These are phyloP conservation scores for Silene vulgaris DNA, from an alignment of 179 eudicot species.

Conservation along the genomic window DNA sequence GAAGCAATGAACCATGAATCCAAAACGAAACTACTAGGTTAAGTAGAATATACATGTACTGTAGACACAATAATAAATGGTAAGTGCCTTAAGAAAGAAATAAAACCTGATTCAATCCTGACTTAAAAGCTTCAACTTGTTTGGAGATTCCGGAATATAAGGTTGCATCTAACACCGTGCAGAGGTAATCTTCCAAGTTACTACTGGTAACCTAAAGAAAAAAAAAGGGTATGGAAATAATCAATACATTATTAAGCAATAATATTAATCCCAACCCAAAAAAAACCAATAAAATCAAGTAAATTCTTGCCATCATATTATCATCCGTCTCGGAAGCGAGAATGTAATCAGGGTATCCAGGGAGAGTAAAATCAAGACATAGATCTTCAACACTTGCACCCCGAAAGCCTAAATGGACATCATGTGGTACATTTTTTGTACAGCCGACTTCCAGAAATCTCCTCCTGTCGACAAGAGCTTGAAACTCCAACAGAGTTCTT, in stretches of 20 bases:
- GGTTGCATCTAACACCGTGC: conserved; percentile 74
- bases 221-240: conserved; percentile 12
- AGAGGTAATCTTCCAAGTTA: conserved; percentile 75
- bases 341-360: conserved; percentile 81
- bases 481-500: conserved; percentile 64
- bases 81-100: neutral
- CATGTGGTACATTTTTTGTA: conserved; percentile 26
- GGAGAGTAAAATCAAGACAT: conserved; percentile 80
- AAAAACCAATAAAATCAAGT: conserved; percentile 7
- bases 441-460: conserved; percentile 31
- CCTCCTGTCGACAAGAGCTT: conserved; percentile 65
- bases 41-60: neutral
- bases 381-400: conserved; percentile 67
- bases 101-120: conserved; percentile 81
- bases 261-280: neutral
- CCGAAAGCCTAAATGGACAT: conserved; percentile 40
- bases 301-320: conserved; percentile 45
- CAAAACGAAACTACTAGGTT: neutral
- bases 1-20: neutral
- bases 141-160: conserved; percentile 60
- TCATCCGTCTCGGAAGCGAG: conserved; percentile 43
- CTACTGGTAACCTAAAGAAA: conserved; percentile 49
- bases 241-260: neutral
- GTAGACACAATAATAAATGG: neutral
- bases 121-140: conserved; percentile 87